Conservation (phyloP, 371 early-diverging fungal genomes). For the Mortierella sp. region DNA sequence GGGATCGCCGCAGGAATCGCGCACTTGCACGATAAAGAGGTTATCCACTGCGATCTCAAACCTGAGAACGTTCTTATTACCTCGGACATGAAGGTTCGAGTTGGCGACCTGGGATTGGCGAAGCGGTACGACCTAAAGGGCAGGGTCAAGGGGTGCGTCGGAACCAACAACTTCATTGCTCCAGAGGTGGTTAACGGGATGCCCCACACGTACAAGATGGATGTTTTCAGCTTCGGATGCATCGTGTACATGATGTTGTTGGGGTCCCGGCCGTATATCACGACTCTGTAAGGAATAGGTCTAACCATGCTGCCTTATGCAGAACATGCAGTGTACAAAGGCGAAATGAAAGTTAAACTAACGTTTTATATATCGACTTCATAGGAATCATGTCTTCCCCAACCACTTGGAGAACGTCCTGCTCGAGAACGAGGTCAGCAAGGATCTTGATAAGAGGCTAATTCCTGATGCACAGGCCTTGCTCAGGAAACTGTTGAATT, state of each 20-base stretch:
- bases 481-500: too few relatives aligned
- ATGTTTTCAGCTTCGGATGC: neutral
- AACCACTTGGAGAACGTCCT: too few relatives aligned
- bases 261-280: neutral
- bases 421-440: too few relatives aligned
- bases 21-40: neutral
- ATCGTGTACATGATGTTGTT: neutral
- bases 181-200: neutral
- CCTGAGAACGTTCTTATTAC: neutral
- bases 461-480: too few relatives aligned
- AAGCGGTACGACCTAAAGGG: neutral
- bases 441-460: too few relatives aligned
- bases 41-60: neutral
- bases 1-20: neutral
- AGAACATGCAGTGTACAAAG: too few relatives aligned
- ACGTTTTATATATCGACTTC: too few relatives aligned
- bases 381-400: too few relatives aligned
- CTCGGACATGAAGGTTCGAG: neutral
- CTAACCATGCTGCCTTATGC: too few relatives aligned
- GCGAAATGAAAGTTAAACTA: too few relatives aligned
- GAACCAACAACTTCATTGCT: neutral
- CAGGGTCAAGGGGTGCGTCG: neutral
- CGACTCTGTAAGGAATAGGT: too few relatives aligned
- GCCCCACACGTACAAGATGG: neutral
- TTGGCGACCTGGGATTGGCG: neutral